Evolutionary conservation across 2,329 filamentous ascomycete species (phyloP).

Genomic region (Penicillium sp.): DNA sequence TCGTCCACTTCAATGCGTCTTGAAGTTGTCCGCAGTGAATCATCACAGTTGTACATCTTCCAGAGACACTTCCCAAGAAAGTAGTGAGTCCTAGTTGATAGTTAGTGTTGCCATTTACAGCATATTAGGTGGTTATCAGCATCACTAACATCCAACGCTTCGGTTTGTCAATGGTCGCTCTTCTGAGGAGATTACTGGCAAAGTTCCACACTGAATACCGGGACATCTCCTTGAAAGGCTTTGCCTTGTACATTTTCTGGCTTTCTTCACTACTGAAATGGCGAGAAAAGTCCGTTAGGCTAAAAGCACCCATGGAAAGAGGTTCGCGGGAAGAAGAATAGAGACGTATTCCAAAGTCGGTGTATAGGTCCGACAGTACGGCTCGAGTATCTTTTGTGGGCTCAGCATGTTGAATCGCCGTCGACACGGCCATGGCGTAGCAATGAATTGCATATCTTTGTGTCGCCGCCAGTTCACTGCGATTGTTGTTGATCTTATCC

Average conservation of each 20-base stretch:
- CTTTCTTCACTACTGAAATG: conserved; percentile 58
- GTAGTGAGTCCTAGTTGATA: conserved; percentile 57
- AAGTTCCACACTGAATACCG: conserved; percentile 65
- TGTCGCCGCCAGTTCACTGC: conserved; percentile 69
- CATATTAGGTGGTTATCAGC: neutral
- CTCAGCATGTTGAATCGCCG: conserved; percentile 59
- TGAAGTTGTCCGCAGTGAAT: conserved; percentile 37
- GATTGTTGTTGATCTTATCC: conserved; percentile 86
- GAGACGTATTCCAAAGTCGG: conserved; percentile 67
- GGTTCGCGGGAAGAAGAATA: conserved; percentile 70
- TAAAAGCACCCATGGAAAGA: conserved; percentile 67
- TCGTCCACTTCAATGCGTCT: conserved; percentile 42
- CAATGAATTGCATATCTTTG: conserved; percentile 83
- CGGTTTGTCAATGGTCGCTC: conserved; percentile 59
- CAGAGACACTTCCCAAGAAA: conserved; percentile 71
- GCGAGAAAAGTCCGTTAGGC: conserved; percentile 60
- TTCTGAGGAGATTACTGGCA: conserved; percentile 60
- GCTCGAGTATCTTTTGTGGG: conserved; percentile 53
- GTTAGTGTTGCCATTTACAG: neutral
- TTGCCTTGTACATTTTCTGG: conserved; percentile 57
- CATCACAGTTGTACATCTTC: conserved; percentile 63
- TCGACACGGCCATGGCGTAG: conserved; percentile 68
- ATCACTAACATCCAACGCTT: conserved; percentile 61
- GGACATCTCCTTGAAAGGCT: conserved; percentile 59
- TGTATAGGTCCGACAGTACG: conserved; percentile 65